A percentile compares a stretch with the other conserved stretches of the same genome.
Evolutionary conservation across 768 basidiomycete genomes (phyloP).

Genomic region (Mycena sanguinolenta): DNA sequence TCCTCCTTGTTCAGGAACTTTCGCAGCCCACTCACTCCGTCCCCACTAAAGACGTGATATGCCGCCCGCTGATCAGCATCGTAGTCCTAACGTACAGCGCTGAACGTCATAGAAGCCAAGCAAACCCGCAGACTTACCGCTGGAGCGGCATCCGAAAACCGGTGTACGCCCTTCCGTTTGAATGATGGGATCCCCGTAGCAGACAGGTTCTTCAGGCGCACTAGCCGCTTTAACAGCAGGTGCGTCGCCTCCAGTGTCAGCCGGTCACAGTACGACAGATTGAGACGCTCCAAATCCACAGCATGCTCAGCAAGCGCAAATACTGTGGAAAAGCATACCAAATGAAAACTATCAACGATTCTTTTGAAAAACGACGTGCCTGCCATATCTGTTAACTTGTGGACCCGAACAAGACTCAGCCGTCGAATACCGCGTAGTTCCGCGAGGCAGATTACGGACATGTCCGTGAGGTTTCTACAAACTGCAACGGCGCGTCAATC

Average conservation of each 20-base stretch:
- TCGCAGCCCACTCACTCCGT: constrained; percentile 72
- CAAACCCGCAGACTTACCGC: constrained; percentile 55
- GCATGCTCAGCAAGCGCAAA: constrained; percentile 83
- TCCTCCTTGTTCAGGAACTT: constrained; percentile 81
- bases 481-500: constrained; percentile 56
- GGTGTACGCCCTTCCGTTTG: constrained; percentile 73
- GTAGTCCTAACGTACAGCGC: constrained; percentile 61
- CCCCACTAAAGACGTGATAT: constrained; percentile 85
- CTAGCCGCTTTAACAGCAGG: constrained; percentile 71
- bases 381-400: constrained; percentile 87
- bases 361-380: too few relatives aligned
- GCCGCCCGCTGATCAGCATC: constrained; percentile 75
- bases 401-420: constrained; percentile 84
- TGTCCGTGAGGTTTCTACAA: constrained; percentile 87
- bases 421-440: constrained; percentile 77
- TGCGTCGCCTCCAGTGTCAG: constrained; percentile 84
- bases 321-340: constrained; percentile 45
- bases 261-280: constrained; percentile 89
- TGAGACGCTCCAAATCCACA: constrained; percentile 78
- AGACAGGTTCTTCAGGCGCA: constrained; percentile 78
- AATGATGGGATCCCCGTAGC: constrained; percentile 86
- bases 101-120: constrained; percentile 31
- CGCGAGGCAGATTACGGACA: constrained; percentile 86
- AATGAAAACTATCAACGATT: too few relatives aligned
- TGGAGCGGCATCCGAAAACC: constrained; percentile 84